phyloP scores from a whole-genome alignment of 495 filamentous ascomycete genomes.

The Opeltia flavorubescens region DNA sequence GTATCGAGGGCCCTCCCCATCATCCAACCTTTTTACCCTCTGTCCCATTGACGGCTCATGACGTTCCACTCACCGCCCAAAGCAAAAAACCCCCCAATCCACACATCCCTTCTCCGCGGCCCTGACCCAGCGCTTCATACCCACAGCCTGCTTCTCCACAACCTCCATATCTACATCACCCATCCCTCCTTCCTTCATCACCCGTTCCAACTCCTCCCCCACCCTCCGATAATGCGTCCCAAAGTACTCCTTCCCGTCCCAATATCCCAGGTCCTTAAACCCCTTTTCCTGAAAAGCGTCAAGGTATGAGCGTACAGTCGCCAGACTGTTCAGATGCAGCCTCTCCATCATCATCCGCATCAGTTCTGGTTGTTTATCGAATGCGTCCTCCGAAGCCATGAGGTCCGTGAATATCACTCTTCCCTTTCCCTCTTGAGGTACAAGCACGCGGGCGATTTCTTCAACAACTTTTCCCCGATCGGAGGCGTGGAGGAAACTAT shows the following conservation, averaged over 20 bases:
- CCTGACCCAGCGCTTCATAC: constrained; percentile 5
- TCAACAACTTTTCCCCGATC: neutral
- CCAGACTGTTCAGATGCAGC: constrained; percentile 4
- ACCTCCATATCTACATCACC: constrained; percentile 3
- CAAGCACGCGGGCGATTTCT: constrained; percentile 11
- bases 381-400: constrained; percentile 5
- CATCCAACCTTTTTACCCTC: neutral
- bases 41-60: no score
- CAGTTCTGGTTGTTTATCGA: neutral
- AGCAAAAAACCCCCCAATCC: constrained; percentile 7
- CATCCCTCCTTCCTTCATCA: neutral
- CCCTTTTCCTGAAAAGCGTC: constrained; percentile 1
- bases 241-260: constrained; percentile 9
- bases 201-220: constrained; percentile 2
- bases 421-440: neutral
- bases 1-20: no score
- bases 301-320: constrained; percentile 4
- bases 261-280: constrained; percentile 5
- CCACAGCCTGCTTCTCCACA: neutral
- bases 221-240: constrained; percentile 8
- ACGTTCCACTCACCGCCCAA: neutral
- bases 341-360: constrained; percentile 5
- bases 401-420: constrained; percentile 11
- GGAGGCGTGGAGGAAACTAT: constrained; percentile 11
- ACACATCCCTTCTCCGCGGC: constrained; percentile 4